A percentile compares a stretch with the other conserved stretches of the same genome.
Conservation (phyloP, 176 grass and related monocot species). For the Triticum urartu region DNA sequence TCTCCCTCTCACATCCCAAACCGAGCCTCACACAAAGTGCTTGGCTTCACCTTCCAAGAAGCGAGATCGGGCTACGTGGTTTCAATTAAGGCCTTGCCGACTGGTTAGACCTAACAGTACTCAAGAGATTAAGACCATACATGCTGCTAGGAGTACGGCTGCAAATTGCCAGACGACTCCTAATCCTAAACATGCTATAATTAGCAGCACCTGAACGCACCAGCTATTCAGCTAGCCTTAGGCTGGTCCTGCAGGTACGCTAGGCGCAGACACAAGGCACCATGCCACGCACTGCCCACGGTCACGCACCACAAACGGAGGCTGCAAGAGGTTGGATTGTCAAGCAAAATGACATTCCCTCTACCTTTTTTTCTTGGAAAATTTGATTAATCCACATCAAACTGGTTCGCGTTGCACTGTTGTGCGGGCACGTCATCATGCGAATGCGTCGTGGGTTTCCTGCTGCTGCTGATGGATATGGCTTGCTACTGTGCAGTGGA, state of each 20-base stretch:
- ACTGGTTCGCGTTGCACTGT: background rate
- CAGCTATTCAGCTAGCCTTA: background rate
- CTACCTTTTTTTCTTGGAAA: too few relatives aligned
- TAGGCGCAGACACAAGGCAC: conserved; percentile 16
- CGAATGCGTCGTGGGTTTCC: background rate
- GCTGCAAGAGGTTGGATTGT: background rate
- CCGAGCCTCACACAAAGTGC: background rate
- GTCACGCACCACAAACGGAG: background rate
- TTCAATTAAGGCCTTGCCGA: background rate
- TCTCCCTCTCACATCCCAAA: background rate
- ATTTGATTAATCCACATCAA: background rate
- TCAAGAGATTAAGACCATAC: conserved; percentile 17
- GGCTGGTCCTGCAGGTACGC: conserved; percentile 19
- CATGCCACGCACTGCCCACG: background rate
- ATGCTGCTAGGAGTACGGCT: background rate
- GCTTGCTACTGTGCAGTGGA: too few relatives aligned
- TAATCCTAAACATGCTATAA: background rate
- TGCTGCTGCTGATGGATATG: background rate
- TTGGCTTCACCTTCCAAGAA: background rate
- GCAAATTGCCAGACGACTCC: background rate
- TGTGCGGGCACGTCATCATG: background rate
- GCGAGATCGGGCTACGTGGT: background rate
- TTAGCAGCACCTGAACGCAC: background rate
- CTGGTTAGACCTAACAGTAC: conserved; percentile 14
- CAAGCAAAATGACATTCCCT: background rate